Evolutionary conservation across 345 rosid genomes (phyloP), one percentile per base, ranked within the genome.

Genomic region (Heritiera fomes): DNA sequence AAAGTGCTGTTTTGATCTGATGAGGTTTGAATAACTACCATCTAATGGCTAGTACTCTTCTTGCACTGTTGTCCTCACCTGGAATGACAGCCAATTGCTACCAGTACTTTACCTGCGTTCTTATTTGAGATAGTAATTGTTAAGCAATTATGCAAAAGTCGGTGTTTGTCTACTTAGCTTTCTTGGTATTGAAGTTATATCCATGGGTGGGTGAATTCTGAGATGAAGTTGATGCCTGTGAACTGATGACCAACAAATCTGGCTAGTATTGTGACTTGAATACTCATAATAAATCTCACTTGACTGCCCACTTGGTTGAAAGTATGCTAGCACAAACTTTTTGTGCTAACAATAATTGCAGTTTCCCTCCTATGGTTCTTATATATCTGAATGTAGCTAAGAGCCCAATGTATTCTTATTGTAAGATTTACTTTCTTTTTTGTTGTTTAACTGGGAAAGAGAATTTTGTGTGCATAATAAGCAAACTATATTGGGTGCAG

Each of bases 401-500:
- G 61, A 52, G 61, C 17, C 15, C 9, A 15, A 32, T 46, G 17
- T 72, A n/a, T 71, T 71, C 9, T 47, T 20, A 6, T 8, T 43
- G 45, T 43, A 3, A 56, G 23, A 60, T 28, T 12, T 23, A 7
- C 30, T 61, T 50, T 76, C 14, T 43, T 45, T 61, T 65, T 62
- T 49, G 52, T 47, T 56, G 46, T 7, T 64, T 62, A 56, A 61
- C 18, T 56, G 66, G 62, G 20, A 64, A 38, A 52, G 71, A 49
- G 59, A 10, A 69, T 41, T 49, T 45, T 11, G 9, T 40, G 28
- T 89, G 38, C 38, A 34, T 3, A 34, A 34, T 34, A 34, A 34
- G 38, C 38, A 34, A 2, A 1, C 38, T 34, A 34, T 34, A 1
- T 34, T 34, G 38, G 38, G 38, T 34, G 84, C 92, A 93, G 97